Base-by-base conservation (phyloP, 2,329 filamentous ascomycete species). In the Lecanosticta acicola region DNA sequence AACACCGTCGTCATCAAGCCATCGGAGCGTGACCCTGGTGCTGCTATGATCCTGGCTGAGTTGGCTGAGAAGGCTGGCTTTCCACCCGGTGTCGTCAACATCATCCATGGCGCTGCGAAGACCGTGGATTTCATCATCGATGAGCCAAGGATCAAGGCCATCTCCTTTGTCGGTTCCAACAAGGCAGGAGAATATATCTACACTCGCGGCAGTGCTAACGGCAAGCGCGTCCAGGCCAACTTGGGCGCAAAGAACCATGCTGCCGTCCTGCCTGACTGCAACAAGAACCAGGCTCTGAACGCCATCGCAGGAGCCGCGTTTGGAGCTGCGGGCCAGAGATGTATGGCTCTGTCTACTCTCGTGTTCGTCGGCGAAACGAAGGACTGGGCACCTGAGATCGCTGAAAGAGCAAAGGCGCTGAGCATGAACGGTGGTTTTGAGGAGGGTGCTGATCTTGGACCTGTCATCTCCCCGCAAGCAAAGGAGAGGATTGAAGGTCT, bases 111-210 rank as follows among this genome's bases (percentile, higher is more conserved):
- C 50, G 78, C 85, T 14, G 84, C 87, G 65, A 80, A 80, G 67
- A 85, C 87, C 10, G 87, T 94, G 48, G 82, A 93, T 70, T 93
- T 90, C 68, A 85, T 94, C 64, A 78, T 93, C 41, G 87, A 94
- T 59, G 85, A 87, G 65, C 87, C 87, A 17, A 77, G 78, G 53
- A 88, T 94, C 75, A 91, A 90, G 77, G 87, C 87, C 46, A 79
- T 94, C 61, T 85, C 81, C 69, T 94, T 94, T 60, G 87, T 94
- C 32, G 87, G 87, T 53, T 81, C 84, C 69, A 93, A 93, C 75
- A 86, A 87, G 75, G 87, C 87, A 5, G 87, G 87, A 62, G 85
- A 91, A 71, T 93, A 93, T 73, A 93, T 93, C 67, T 93, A 82
- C 70, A 69, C 74, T 45, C 80, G 85, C 46, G 87, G 81, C 24